Evolutionary conservation across 371 early-diverging fungal genomes (phyloP).

Genomic region (Coelomomyces lativittatus): DNA sequence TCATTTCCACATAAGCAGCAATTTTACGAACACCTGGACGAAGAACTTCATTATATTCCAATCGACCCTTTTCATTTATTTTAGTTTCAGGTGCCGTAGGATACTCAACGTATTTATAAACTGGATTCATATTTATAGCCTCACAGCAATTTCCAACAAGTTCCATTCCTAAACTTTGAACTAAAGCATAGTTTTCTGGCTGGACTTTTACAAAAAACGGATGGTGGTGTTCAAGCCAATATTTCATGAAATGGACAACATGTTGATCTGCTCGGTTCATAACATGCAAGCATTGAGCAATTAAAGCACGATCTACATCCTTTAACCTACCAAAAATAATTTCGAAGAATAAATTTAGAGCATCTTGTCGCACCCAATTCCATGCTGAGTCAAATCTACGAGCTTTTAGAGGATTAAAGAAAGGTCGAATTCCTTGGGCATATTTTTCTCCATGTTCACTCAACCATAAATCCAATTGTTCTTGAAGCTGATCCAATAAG

Average conservation of each 20-base stretch:
- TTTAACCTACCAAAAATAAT: conserved; percentile 75
- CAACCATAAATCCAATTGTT: conserved; percentile 67
- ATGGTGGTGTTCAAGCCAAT: conserved; percentile 49
- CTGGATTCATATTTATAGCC: conserved; percentile 53
- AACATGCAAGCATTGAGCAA: conserved; percentile 70
- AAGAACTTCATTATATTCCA: conserved; percentile 60
- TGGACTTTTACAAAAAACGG: conserved; percentile 33
- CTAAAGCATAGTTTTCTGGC: conserved; percentile 63
- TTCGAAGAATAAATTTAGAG: conserved; percentile 71
- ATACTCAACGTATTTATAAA: conserved; percentile 50
- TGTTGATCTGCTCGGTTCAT: conserved; percentile 77
- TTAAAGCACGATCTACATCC: conserved; percentile 77
- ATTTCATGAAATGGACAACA: conserved; percentile 68
- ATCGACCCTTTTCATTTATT: conserved; percentile 59
- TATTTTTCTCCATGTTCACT: conserved; percentile 76
- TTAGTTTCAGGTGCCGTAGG: conserved; percentile 67
- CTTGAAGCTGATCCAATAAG: conserved; percentile 47
- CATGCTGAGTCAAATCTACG: conserved; percentile 83
- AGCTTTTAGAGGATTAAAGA: conserved; percentile 65
- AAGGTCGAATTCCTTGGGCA: conserved; percentile 66
- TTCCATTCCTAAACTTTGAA: conserved; percentile 58
- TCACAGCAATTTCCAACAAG: conserved; percentile 73
- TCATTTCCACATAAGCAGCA: conserved; percentile 49
- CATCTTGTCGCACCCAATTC: conserved; percentile 94
- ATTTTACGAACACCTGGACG: conserved; percentile 47